These are phyloP conservation scores for Backusella liffmaniae DNA, from an alignment of 192 early-diverging fungal genomes.

Conservation along the genomic window DNA sequence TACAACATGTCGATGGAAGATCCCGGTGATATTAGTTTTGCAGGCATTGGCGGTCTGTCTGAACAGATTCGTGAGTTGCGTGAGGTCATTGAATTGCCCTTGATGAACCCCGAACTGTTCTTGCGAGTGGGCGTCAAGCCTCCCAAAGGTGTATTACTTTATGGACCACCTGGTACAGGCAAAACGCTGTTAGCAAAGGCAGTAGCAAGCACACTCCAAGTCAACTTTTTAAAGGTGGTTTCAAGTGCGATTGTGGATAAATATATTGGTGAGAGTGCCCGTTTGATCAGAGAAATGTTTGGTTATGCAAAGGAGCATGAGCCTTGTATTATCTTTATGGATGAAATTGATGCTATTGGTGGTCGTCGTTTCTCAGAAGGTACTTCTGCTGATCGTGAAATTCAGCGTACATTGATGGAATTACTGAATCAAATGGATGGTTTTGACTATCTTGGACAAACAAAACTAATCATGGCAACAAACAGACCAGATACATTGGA, in stretches of 20 bases:
- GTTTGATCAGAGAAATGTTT: slow-evolving; percentile 99
- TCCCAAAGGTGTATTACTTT: slow-evolving; percentile 96
- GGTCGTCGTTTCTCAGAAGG: slow-evolving; percentile 98
- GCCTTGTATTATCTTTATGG: slow-evolving; percentile 99
- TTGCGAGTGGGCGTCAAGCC: slow-evolving; percentile 97
- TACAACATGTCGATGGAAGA: slow-evolving; percentile 99
- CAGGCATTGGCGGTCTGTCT: slow-evolving; percentile 91
- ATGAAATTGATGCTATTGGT: slow-evolving; percentile 99
- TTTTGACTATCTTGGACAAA: slow-evolving; percentile 96
- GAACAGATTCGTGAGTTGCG: slow-evolving; percentile 98
- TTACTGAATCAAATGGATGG: slow-evolving; percentile 99
- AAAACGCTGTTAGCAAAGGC: slow-evolving; percentile 97
- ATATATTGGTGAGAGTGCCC: slow-evolving; percentile 98
- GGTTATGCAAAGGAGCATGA: slow-evolving; percentile 97
- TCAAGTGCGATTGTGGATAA: slow-evolving; percentile 99
- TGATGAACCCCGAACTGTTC: slow-evolving; percentile 99
- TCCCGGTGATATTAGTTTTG: slow-evolving; percentile 93
- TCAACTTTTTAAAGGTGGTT: slow-evolving; percentile 98
- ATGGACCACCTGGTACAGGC: slow-evolving; percentile 97
- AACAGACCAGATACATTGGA: slow-evolving; percentile 99
- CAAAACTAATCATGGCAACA: slow-evolving; percentile 99
- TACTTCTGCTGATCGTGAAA: slow-evolving; percentile 98
- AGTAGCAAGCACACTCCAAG: slow-evolving; percentile 95
- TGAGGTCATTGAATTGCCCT: slow-evolving; percentile 98
- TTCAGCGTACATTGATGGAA: slow-evolving; percentile 99